These are phyloP conservation scores for Rhododendron mucronatum DNA, from an alignment of 148 eudicot species.

Conservation along the genomic window DNA sequence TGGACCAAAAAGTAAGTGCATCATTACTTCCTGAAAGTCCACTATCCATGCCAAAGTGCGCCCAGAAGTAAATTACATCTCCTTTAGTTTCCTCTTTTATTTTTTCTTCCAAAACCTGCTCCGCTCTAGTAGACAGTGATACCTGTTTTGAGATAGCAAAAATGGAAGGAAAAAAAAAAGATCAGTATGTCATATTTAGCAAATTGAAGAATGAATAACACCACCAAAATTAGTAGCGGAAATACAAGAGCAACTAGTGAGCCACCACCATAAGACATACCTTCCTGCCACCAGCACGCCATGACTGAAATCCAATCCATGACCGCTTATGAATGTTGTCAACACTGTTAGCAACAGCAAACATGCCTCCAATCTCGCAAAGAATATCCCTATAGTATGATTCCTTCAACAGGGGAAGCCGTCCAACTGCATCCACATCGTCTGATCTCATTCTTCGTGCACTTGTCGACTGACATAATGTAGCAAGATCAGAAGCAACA, in stretches of 20 bases:
- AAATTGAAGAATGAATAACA: neutral
- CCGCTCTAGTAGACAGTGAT: conserved; percentile 67
- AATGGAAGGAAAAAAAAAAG: neutral
- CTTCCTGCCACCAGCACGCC: conserved; percentile 92
- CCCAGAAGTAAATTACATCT: conserved; percentile 85
- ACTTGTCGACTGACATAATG: conserved; percentile 47
- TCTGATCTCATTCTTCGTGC: conserved; percentile 81
- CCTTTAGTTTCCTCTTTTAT: conserved; percentile 60
- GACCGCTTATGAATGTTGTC: conserved; percentile 13
- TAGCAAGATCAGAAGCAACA: conserved; percentile 15
- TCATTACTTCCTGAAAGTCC: conserved; percentile 44
- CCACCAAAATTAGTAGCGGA: neutral
- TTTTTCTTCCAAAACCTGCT: conserved; percentile 63
- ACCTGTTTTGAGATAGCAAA: conserved; percentile 40
- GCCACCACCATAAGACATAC: conserved; percentile 26
- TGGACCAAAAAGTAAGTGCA: conserved; percentile 76
- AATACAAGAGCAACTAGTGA: neutral
- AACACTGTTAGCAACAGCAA: conserved; percentile 6
- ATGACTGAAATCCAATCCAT: conserved; percentile 41
- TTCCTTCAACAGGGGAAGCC: conserved; percentile 84
- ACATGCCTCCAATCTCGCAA: conserved; percentile 16
- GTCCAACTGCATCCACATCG: conserved; percentile 87
- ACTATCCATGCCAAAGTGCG: conserved; percentile 45
- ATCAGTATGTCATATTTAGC: neutral
- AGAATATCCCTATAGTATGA: conserved; percentile 13